Evolutionary conservation across 306 rosid species (phyloP), one percentile per base, ranked within the genome.

Genomic region (Argentina anserina): DNA sequence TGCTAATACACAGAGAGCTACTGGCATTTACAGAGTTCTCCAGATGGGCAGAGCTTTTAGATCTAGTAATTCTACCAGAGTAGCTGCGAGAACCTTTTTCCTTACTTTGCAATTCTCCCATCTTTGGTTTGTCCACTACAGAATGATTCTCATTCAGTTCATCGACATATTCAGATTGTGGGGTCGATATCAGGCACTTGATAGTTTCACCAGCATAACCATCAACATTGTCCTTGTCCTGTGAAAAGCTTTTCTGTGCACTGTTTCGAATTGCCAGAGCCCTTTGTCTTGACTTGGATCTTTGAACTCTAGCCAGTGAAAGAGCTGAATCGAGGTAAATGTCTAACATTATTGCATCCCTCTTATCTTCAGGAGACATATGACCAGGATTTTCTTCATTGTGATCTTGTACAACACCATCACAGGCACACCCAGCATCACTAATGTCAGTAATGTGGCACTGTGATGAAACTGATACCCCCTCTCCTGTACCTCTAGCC

Each of bases 241-340:
- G 69, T 47, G 82, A 65, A 59, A 58, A 42, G 63, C 34, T 74
- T 76, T 71, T 88, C 6, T 87, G 86, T 47, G 82, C 87, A 80
- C 97, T 86, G 65, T 78, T 83, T 46, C 97, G 97, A 62, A 77
- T 72, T 86, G 86, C 84, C 65, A 92, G 63, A 76, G 97, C 99
- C 76, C 43, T 90, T 86, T 95, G 96, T 82, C 99, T 87, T 1
- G 97, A 79, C 87, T 81, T 95, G 14, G 99, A 95, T 75, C 97
- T 86, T 50, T 84, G 96, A 79, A 95, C 53, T 87, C 87, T 89
- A 63, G 89, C 93, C 79, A 87, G 66, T 68, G 99, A 95, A 70
- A 81, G 29, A 73, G 86, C 79, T 49, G 86, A 89, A 49, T 91
- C 91, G 45, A 67, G 84, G 79, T 61, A 75, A 72, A 62, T 62